Conservation (phyloP, 1,139 yeast species). For the Scheffersomyces parashehatae region DNA sequence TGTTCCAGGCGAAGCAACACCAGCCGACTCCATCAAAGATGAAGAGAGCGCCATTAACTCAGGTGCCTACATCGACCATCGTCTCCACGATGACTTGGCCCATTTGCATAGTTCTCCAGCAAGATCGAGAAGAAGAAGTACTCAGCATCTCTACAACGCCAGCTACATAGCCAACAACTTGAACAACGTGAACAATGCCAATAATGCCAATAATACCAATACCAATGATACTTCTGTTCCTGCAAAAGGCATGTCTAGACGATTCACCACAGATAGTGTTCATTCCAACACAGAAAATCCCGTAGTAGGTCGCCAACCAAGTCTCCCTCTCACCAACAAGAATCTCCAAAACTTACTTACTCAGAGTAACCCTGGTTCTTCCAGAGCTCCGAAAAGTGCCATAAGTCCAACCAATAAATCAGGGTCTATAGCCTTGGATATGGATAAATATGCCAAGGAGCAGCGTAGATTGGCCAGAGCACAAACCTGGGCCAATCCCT, state of each 20-base stretch:
- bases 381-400: conserved; percentile 1
- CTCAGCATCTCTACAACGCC: conserved; percentile 5
- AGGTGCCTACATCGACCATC: conserved; percentile 37
- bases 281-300: background rate
- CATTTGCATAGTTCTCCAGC: conserved; percentile 36
- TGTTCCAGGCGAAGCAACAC: no score
- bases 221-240: no score
- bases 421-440: conserved; percentile 36
- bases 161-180: background rate
- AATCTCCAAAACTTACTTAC: conserved; percentile 32
- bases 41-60: conserved; percentile 2
- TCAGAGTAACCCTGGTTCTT: conserved; percentile 2
- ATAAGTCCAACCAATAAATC: conserved; percentile 12
- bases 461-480: conserved; percentile 26
- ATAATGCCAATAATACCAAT: background rate
- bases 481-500: conserved; percentile 18
- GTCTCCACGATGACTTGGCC: conserved; percentile 30
- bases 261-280: background rate
- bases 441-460: conserved; percentile 41
- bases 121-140: conserved; percentile 28
- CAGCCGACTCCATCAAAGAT: background rate
- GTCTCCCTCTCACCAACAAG: conserved; percentile 39
- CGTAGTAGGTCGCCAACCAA: conserved; percentile 1
- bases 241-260: background rate
- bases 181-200: background rate